Conservation (phyloP, 1,284 basidiomycete species). For the Athelia psychrophila region DNA sequence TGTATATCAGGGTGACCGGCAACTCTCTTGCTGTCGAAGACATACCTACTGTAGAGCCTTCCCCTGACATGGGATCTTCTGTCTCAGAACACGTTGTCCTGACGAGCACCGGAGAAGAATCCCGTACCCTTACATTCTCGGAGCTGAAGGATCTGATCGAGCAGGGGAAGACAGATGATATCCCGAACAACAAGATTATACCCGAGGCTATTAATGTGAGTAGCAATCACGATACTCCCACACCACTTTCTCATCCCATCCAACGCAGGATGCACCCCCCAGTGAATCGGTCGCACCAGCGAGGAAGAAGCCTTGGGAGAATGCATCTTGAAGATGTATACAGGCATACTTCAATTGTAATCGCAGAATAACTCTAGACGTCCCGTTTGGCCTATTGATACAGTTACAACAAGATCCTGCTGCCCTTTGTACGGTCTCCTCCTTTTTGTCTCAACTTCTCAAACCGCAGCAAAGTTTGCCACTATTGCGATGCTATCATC, state of each 20-base stretch:
- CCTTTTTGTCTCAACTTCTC: too few relatives aligned
- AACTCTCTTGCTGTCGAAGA: conserved; percentile 36
- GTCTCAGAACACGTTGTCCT: not conserved
- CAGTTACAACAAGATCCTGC: too few relatives aligned
- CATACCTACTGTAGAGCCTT: conserved; percentile 27
- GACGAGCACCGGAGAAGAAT: conserved; percentile 24
- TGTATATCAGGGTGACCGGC: conserved; percentile 34
- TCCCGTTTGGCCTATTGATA: too few relatives aligned
- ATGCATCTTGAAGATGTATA: not conserved
- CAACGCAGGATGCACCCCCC: conserved; percentile 43
- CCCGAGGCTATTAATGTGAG: conserved; percentile 61
- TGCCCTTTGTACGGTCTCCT: too few relatives aligned
- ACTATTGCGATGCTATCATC: too few relatives aligned
- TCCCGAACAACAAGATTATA: conserved; percentile 74
- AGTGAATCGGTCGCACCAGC: conserved; percentile 47
- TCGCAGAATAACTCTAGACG: too few relatives aligned
- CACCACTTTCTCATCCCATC: conserved; percentile 3
- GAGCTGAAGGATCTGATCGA: conserved; percentile 70
- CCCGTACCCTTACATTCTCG: conserved; percentile 53
- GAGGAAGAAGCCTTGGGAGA: conserved; percentile 67
- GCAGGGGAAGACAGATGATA: conserved; percentile 63
- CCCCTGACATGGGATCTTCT: conserved; percentile 9
- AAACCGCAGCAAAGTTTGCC: too few relatives aligned
- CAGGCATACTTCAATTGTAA: too few relatives aligned
- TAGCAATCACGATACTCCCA: conserved; percentile 6